Percentiles rank a stretch among this genome's conserved stretches.
phyloP scores from a whole-genome alignment of 2,329 filamentous ascomycete genomes.

The Emergomyces orientalis region DNA sequence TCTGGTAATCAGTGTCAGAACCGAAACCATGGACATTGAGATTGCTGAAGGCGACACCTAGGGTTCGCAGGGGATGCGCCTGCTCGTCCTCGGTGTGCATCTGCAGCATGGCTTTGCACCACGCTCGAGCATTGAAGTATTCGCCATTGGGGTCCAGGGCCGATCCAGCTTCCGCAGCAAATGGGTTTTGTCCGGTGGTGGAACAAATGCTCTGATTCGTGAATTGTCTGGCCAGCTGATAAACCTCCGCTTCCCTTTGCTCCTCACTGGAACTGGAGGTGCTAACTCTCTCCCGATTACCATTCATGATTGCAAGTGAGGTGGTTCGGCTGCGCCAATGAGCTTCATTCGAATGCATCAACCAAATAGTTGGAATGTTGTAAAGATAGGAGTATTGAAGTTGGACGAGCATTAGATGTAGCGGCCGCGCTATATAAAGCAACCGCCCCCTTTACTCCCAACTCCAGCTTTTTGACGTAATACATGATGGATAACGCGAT shows the following conservation, averaged over 20 bases:
- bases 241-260: not conserved
- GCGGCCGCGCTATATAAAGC: not conserved
- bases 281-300: not conserved
- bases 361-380: not conserved
- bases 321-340: not conserved
- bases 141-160: constrained; percentile 36
- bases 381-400: not conserved
- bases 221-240: not conserved
- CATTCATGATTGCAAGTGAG: not conserved
- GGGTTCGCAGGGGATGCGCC: constrained; percentile 27
- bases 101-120: constrained; percentile 38
- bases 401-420: not conserved
- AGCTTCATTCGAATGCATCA: not conserved
- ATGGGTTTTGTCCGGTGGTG: not conserved
- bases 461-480: not conserved
- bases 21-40: constrained; percentile 32
- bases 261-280: not conserved
- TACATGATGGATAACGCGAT: not conserved
- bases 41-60: constrained; percentile 31
- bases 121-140: constrained; percentile 38
- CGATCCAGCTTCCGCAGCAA: constrained; percentile 1
- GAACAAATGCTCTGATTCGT: not conserved
- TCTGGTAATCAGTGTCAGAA: constrained; percentile 35
- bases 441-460: not conserved
- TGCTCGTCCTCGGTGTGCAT: constrained; percentile 28